Percentiles rank a stretch among this genome's conserved stretches.
phyloP scores from a whole-genome alignment of 164 flowering plant genomes.

The Chimonanthus salicifolius region DNA sequence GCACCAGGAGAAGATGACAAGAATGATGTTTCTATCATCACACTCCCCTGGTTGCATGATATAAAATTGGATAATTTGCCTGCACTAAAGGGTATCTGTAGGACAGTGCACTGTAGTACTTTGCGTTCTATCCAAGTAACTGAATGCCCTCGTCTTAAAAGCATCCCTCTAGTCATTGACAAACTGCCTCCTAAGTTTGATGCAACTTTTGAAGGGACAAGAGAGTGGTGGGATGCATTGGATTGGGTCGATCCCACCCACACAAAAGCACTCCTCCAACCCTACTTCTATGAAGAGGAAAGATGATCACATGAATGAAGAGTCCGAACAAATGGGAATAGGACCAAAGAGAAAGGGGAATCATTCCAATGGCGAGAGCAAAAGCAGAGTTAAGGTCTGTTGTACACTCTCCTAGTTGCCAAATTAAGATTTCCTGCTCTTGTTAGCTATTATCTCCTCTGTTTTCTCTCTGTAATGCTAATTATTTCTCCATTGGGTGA shows the following conservation, averaged over 20 bases:
- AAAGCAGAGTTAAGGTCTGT: no score
- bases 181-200: neutral
- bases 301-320: no score
- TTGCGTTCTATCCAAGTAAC: neutral
- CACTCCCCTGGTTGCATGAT: neutral
- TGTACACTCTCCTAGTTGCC: no score
- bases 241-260: conserved; percentile 5
- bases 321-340: no score
- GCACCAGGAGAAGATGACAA: neutral
- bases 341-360: no score
- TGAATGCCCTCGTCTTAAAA: conserved; percentile 3
- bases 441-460: no score
- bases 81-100: neutral
- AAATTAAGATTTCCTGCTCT: no score
- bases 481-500: no score
- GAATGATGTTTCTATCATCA: neutral
- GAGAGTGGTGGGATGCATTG: conserved; percentile 4
- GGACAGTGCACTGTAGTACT: neutral
- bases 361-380: no score
- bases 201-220: neutral
- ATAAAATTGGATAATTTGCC: neutral
- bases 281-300: no score
- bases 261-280: neutral
- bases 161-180: neutral
- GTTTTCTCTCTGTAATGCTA: no score